Evolutionary conservation across 257 asterid species (phyloP).

Genomic region (Fraxinus quadrangulata): DNA sequence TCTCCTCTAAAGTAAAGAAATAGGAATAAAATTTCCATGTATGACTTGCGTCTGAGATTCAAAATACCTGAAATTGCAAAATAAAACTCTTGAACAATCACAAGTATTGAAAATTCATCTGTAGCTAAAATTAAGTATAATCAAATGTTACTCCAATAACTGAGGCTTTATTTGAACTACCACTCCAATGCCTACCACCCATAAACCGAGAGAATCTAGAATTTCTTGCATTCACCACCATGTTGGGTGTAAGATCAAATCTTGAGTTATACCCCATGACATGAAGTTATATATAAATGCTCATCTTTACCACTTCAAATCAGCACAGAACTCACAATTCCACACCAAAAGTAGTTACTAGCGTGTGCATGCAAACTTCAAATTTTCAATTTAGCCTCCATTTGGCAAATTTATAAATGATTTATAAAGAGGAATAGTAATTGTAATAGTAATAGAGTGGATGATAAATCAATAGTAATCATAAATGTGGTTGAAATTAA

Average conservation of each 20-base stretch:
- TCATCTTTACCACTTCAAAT: background rate
- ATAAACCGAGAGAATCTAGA: background rate
- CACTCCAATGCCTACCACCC: background rate
- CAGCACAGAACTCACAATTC: slow-evolving; percentile 2
- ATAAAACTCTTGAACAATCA: background rate
- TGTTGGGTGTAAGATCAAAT: background rate
- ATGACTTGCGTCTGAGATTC: background rate
- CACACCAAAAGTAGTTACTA: background rate
- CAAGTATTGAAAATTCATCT: background rate
- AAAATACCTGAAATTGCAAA: background rate
- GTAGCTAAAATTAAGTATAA: background rate
- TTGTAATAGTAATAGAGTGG: too few relatives aligned
- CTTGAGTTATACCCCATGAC: background rate
- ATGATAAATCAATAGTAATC: too few relatives aligned
- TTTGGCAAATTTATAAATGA: too few relatives aligned
- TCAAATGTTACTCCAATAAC: too few relatives aligned
- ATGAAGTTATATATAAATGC: background rate
- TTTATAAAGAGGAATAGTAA: too few relatives aligned
- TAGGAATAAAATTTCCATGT: too few relatives aligned
- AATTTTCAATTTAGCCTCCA: too few relatives aligned
- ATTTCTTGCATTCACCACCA: background rate
- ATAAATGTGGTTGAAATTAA: too few relatives aligned
- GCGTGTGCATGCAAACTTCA: background rate
- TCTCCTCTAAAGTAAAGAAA: too few relatives aligned
- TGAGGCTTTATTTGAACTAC: too few relatives aligned